Percentiles rank a stretch among this genome's conserved stretches.
Conservation (phyloP, 805 yeast species). For the Komagataella mondaviorum region DNA sequence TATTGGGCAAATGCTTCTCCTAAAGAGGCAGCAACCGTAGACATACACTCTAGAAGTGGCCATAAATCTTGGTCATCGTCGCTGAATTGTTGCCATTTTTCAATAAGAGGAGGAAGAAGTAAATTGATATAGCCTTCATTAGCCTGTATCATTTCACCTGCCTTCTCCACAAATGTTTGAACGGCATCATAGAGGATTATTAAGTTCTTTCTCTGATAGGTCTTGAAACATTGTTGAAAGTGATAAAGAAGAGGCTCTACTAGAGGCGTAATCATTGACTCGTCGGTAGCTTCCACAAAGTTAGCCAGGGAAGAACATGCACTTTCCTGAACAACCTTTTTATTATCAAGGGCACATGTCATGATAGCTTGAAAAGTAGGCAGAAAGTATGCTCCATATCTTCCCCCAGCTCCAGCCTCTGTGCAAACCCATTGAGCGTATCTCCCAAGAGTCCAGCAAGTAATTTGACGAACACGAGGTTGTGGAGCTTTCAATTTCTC, state of each 20-base stretch:
- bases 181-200: constrained; percentile 80
- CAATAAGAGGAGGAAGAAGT: constrained; percentile 70
- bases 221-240: constrained; percentile 59
- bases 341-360: constrained; percentile 62
- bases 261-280: constrained; percentile 45
- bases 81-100: constrained; percentile 61
- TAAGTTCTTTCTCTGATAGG: constrained; percentile 74
- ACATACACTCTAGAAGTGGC: constrained; percentile 89
- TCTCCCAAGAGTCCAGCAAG: constrained; percentile 92
- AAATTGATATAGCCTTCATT: constrained; percentile 45
- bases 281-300: constrained; percentile 67
- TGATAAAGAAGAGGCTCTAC: constrained; percentile 55
- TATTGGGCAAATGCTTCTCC: constrained; percentile 80
- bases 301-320: constrained; percentile 82
- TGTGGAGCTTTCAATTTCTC: constrained; percentile 64
- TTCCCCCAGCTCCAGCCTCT: constrained; percentile 49
- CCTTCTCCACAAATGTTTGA: constrained; percentile 75
- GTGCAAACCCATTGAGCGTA: constrained; percentile 72
- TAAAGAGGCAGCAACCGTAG: constrained; percentile 77
- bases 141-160: constrained; percentile 38
- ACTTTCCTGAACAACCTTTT: constrained; percentile 91
- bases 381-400: constrained; percentile 51
- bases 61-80: constrained; percentile 81
- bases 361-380: constrained; percentile 74
- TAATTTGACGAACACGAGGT: constrained; percentile 80